phyloP scores from a whole-genome alignment of 805 yeast genomes.

The Trichomonascus vanleenenianus region DNA sequence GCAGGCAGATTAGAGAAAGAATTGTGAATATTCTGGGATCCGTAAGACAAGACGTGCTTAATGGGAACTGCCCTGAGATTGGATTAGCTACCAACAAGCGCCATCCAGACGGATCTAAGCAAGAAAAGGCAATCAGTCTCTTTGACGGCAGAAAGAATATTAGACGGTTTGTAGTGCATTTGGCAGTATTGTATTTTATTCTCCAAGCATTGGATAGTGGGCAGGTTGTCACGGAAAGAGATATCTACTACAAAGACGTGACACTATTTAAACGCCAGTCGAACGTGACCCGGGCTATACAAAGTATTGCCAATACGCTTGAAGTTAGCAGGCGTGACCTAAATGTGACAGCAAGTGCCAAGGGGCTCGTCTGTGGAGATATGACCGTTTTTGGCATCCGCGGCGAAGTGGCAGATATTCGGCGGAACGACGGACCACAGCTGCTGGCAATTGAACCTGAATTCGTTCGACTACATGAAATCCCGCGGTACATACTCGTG shows the following conservation, averaged over 20 bases:
- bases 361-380: slow-evolving; percentile 45
- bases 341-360: slow-evolving; percentile 45
- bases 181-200: slow-evolving; percentile 13
- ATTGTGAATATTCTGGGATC: slow-evolving; percentile 5
- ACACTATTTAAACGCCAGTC: slow-evolving; percentile 40
- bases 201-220: slow-evolving; percentile 12
- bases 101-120: no score
- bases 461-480: slow-evolving; percentile 14
- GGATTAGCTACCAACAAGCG: no score
- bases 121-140: no score
- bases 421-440: slow-evolving; percentile 6
- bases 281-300: slow-evolving; percentile 34
- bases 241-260: slow-evolving; percentile 52
- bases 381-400: slow-evolving; percentile 15
- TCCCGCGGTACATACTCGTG: slow-evolving; percentile 32
- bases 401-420: slow-evolving; percentile 3
- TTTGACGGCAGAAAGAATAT: neutral
- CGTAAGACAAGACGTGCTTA: no score
- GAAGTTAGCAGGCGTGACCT: slow-evolving; percentile 33
- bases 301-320: slow-evolving; percentile 33
- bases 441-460: neutral
- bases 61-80: no score
- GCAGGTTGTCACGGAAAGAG: slow-evolving; percentile 38
- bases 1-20: slow-evolving; percentile 4
- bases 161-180: slow-evolving; percentile 4